These are phyloP conservation scores for Debaryomyces tyrocola DNA, from an alignment of 805 yeast species.

Conservation along the genomic window DNA sequence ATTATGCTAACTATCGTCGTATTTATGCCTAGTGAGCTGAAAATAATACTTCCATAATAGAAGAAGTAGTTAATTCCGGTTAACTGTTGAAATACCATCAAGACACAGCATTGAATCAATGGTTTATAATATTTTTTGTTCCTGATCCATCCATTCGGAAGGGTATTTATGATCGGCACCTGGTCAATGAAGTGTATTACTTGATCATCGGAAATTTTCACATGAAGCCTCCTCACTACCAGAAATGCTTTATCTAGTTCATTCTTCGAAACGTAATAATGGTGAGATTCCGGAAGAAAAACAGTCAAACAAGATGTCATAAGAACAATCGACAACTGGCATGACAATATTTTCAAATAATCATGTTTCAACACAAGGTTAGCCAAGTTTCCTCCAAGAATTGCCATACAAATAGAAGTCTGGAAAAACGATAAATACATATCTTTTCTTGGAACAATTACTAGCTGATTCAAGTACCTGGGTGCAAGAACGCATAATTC, in stretches of 20 bases:
- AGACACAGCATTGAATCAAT: conserved; percentile 17
- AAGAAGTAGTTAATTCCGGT: conserved; percentile 35
- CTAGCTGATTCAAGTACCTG: conserved; percentile 19
- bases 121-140: neutral
- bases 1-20: conserved; percentile 13
- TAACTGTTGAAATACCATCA: conserved; percentile 34
- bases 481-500: conserved; percentile 22
- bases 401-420: conserved; percentile 21
- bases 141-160: neutral
- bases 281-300: conserved; percentile 2
- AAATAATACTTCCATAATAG: conserved; percentile 26
- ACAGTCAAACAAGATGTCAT: neutral
- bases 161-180: neutral
- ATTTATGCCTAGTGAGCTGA: conserved; percentile 7
- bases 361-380: conserved; percentile 2
- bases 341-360: neutral
- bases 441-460: conserved; percentile 13
- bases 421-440: conserved; percentile 22
- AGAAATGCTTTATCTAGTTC: neutral
- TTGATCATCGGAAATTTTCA: neutral
- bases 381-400: conserved; percentile 19
- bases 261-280: neutral
- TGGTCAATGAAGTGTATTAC: neutral
- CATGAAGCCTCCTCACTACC: neutral
- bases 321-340: conserved; percentile 1